A percentile compares a stretch with the other conserved stretches of the same genome.
These are phyloP conservation scores for Tothia fuscella DNA, from an alignment of 2,329 filamentous ascomycete genomes.

Conservation along the genomic window DNA sequence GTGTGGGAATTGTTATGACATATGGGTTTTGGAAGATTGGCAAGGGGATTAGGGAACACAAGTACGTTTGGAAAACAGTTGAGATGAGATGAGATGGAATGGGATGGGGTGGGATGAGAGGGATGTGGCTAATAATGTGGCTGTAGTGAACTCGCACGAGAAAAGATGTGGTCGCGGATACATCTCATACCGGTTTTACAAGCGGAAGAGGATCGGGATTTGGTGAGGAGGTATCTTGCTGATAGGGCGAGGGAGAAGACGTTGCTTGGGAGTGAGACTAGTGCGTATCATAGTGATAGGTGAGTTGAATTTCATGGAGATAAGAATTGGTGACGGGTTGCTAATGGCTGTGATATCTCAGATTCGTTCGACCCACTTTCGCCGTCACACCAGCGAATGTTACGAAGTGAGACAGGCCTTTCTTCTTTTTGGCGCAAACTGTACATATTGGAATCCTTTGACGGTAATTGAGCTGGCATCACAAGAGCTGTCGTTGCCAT, in stretches of 20 bases:
- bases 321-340: constrained; percentile 12
- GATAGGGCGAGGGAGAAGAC: constrained; percentile 86
- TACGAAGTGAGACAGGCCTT: background rate
- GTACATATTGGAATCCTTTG: constrained; percentile 2
- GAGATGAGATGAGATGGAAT: background rate
- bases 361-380: constrained; percentile 73
- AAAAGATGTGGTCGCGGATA: constrained; percentile 98
- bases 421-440: background rate
- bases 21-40: constrained; percentile 86
- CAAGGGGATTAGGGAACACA: constrained; percentile 75
- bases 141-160: constrained; percentile 74
- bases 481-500: too few relatives aligned
- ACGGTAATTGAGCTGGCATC: too few relatives aligned
- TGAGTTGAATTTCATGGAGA: constrained; percentile 36
- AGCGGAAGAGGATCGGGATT: constrained; percentile 92
- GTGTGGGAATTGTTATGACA: constrained; percentile 65
- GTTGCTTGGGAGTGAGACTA: constrained; percentile 69
- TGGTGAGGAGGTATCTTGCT: constrained; percentile 74
- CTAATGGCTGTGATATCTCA: constrained; percentile 21
- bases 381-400: constrained; percentile 49
- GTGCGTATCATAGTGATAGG: constrained; percentile 82
- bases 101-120: background rate
- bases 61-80: constrained; percentile 46
- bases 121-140: background rate
- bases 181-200: constrained; percentile 88